Evolutionary conservation across 306 rosid species (phyloP).

Genomic region (Cucurbita pepo): DNA sequence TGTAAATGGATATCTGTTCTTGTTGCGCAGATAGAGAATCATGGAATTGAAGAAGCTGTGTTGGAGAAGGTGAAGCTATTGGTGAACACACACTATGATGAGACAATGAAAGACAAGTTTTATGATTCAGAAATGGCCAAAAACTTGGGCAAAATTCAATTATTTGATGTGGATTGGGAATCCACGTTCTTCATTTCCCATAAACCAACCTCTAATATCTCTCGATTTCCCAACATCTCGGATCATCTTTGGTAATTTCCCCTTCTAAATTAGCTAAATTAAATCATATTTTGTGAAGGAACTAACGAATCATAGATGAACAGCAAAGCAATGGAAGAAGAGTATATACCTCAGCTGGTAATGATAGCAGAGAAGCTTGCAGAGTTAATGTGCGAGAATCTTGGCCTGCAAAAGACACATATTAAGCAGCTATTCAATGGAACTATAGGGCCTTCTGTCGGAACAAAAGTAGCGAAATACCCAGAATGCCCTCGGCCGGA

Average conservation of each 20-base stretch:
- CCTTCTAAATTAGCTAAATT: too few relatives aligned
- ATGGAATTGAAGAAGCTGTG: constrained; percentile 43
- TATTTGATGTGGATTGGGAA: constrained; percentile 61
- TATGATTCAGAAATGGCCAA: constrained; percentile 50
- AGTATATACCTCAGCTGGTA: constrained; percentile 41
- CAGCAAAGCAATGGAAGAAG: constrained; percentile 51
- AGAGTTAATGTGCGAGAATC: constrained; percentile 57
- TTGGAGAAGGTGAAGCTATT: constrained; percentile 63
- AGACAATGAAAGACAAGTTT: constrained; percentile 46
- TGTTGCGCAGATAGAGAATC: constrained; percentile 52
- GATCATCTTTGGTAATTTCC: too few relatives aligned
- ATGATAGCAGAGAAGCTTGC: constrained; percentile 59
- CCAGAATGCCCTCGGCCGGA: constrained; percentile 56
- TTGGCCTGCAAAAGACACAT: constrained; percentile 37
- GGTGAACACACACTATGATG: constrained; percentile 52
- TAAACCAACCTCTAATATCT: constrained; percentile 49
- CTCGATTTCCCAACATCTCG: background rate
- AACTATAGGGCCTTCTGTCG: constrained; percentile 44
- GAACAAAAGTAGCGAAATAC: constrained; percentile 82
- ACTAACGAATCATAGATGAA: constrained; percentile 1
- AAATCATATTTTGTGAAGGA: background rate
- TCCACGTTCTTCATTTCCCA: constrained; percentile 70
- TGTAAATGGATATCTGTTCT: background rate
- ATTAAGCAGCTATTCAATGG: constrained; percentile 49
- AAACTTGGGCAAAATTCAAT: constrained; percentile 19